Conservation (phyloP, 805 yeast genomes). For the Candida sanyiensis region DNA sequence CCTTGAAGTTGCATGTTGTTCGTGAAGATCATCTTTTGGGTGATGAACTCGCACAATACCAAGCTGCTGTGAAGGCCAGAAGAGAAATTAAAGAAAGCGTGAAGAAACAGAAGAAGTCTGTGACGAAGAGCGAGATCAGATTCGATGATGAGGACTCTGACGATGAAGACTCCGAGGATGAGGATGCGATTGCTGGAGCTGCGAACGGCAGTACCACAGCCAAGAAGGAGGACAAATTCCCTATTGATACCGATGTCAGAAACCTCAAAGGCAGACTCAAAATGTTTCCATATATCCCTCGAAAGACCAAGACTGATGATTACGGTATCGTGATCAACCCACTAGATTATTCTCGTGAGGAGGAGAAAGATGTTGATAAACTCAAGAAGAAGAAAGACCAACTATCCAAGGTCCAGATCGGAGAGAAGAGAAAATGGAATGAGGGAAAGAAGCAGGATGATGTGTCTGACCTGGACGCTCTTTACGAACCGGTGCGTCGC, state of each 20-base stretch:
- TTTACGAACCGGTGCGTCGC: slow-evolving; percentile 47
- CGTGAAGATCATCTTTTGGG: slow-evolving; percentile 47
- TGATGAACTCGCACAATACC: slow-evolving; percentile 44
- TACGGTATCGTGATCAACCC: slow-evolving; percentile 77
- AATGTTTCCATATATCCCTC: slow-evolving; percentile 72
- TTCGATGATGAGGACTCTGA: slow-evolving; percentile 26
- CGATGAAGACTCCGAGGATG: slow-evolving; percentile 27
- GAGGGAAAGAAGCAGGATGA: slow-evolving; percentile 44
- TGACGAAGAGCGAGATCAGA: slow-evolving; percentile 21
- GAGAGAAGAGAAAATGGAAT: slow-evolving; percentile 33
- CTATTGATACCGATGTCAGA: slow-evolving; percentile 30
- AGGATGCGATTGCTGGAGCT: slow-evolving; percentile 18
- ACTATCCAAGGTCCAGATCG: slow-evolving; percentile 23
- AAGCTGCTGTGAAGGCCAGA: slow-evolving; percentile 39
- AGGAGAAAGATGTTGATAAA: slow-evolving; percentile 35
- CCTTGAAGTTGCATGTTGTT: slow-evolving; percentile 33
- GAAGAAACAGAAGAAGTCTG: slow-evolving; percentile 28
- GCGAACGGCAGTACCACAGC: slow-evolving; percentile 14
- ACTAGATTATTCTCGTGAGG: slow-evolving; percentile 54
- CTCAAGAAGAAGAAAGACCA: slow-evolving; percentile 24
- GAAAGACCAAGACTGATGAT: slow-evolving; percentile 66
- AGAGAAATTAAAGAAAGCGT: slow-evolving; percentile 34
- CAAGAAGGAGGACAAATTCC: slow-evolving; percentile 27
- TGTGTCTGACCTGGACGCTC: slow-evolving; percentile 43
- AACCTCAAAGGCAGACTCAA: slow-evolving; percentile 31